These are phyloP conservation scores for Pseudogymnoascus sp. DNA, from an alignment of 2,329 filamentous ascomycete genomes.

Conservation along the genomic window DNA sequence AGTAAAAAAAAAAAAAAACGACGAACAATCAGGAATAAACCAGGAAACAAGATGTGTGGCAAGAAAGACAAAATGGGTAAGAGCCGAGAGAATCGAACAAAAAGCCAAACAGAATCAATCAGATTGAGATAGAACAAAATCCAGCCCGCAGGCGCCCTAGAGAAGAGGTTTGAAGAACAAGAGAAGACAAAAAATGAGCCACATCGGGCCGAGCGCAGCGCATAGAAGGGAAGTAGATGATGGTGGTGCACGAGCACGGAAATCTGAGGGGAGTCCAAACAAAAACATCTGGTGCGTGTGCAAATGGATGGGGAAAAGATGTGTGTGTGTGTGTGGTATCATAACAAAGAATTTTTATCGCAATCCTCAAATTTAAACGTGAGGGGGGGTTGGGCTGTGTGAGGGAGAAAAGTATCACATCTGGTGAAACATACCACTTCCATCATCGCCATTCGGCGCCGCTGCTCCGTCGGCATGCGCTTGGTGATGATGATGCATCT, in stretches of 20 bases:
- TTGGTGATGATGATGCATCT: conserved; percentile 67
- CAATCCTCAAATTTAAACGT: conserved; percentile 36
- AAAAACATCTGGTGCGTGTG: neutral
- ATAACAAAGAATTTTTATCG: conserved; percentile 57
- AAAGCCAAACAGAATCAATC: neutral
- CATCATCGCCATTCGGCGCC: conserved; percentile 51
- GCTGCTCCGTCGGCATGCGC: conserved; percentile 52
- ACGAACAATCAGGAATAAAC: neutral
- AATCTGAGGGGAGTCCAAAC: neutral
- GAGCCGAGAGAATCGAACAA: neutral
- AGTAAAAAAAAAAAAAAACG: neutral
- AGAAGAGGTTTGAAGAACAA: neutral
- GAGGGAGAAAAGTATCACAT: conserved; percentile 51
- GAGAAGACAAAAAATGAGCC: neutral
- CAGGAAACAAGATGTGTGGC: neutral
- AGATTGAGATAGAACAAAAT: neutral
- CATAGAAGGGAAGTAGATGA: neutral
- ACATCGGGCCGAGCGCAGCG: neutral
- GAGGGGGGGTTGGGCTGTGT: neutral
- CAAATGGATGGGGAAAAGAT: neutral
- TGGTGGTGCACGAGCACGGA: neutral
- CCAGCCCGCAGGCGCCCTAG: neutral
- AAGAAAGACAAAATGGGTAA: neutral
- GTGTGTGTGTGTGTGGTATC: neutral
- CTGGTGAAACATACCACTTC: conserved; percentile 94